Percentiles rank a stretch among this genome's conserved stretches.
phyloP scores from a whole-genome alignment of 495 filamentous ascomycete species.

The Trichoderma gamsii region DNA sequence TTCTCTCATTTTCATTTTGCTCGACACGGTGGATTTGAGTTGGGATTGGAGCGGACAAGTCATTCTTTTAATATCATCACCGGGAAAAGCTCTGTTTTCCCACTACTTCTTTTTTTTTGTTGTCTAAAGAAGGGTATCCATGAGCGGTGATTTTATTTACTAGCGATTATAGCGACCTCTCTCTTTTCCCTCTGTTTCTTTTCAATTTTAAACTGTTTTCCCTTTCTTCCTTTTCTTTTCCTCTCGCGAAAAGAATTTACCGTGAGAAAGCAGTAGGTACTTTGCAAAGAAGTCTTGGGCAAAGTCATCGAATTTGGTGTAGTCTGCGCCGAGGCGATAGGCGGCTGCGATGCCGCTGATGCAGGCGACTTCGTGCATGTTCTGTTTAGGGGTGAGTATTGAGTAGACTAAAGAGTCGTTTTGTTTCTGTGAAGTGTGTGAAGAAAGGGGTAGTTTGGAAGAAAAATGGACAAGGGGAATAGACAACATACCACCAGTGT shows the following conservation, averaged over 20 bases:
- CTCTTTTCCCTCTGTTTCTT: background rate
- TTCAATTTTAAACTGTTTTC: background rate
- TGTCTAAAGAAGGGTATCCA: too few relatives aligned
- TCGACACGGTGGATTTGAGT: too few relatives aligned
- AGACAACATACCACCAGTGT: conserved; percentile 59
- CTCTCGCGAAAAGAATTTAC: conserved; percentile 40
- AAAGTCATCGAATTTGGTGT: conserved; percentile 56
- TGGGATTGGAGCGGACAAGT: too few relatives aligned
- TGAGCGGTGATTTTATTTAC: background rate
- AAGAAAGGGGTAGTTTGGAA: background rate
- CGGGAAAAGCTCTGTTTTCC: too few relatives aligned
- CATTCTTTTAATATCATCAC: too few relatives aligned
- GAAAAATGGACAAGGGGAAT: background rate
- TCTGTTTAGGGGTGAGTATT: conserved; percentile 30
- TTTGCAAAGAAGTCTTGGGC: conserved; percentile 51
- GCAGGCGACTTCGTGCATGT: conserved; percentile 76
- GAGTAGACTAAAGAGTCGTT: background rate
- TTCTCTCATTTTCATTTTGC: background rate
- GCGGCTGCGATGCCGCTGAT: conserved; percentile 76
- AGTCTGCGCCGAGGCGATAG: conserved; percentile 68
- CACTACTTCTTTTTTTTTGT: too few relatives aligned
- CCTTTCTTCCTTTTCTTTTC: conserved; percentile 27
- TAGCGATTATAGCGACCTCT: background rate
- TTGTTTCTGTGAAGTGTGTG: background rate
- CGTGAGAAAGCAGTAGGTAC: conserved; percentile 49